A percentile compares a stretch with the other conserved stretches of the same genome.
These are phyloP conservation scores for Phaeophleospora eucalypticola DNA, from an alignment of 2,329 filamentous ascomycete genomes.

Conservation along the genomic window DNA sequence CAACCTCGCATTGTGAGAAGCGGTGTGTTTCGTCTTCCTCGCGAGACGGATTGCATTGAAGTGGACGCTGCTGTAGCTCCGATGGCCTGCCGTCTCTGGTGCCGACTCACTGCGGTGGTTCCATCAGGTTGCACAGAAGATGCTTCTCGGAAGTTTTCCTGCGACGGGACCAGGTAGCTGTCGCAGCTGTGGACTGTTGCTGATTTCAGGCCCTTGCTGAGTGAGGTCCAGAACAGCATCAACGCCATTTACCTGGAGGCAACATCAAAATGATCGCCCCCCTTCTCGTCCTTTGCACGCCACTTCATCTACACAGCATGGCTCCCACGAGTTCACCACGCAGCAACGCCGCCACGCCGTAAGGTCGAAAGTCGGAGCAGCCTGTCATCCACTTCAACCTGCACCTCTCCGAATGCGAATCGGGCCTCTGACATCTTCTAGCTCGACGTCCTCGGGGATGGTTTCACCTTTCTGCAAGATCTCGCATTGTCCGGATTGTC, in stretches of 20 bases:
- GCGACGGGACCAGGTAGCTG: background rate
- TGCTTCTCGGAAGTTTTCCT: background rate
- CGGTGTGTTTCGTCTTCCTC: background rate
- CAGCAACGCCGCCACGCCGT: background rate
- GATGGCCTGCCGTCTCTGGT: background rate
- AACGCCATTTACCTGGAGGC: too few species aligned
- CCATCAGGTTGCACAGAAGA: background rate
- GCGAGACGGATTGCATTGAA: too few species aligned
- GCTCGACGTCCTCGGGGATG: slow-evolving; percentile 26
- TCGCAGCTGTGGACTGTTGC: background rate
- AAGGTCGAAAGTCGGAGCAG: background rate
- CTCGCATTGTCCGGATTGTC: slow-evolving; percentile 42
- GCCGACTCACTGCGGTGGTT: background rate
- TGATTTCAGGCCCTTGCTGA: too few species aligned
- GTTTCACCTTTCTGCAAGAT: slow-evolving; percentile 47
- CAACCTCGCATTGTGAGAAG: background rate
- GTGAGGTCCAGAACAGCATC: too few species aligned
- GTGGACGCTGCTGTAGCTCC: background rate
- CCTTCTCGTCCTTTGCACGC: too few species aligned
- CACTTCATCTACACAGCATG: too few species aligned
- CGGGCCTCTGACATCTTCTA: slow-evolving; percentile 44
- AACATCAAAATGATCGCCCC: too few species aligned
- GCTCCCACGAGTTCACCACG: background rate
- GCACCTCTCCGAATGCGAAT: slow-evolving; percentile 40
- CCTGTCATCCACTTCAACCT: slow-evolving; percentile 1